Conservation (phyloP, 1,284 basidiomycete genomes). For the Phylloboletellus chloephorus region DNA sequence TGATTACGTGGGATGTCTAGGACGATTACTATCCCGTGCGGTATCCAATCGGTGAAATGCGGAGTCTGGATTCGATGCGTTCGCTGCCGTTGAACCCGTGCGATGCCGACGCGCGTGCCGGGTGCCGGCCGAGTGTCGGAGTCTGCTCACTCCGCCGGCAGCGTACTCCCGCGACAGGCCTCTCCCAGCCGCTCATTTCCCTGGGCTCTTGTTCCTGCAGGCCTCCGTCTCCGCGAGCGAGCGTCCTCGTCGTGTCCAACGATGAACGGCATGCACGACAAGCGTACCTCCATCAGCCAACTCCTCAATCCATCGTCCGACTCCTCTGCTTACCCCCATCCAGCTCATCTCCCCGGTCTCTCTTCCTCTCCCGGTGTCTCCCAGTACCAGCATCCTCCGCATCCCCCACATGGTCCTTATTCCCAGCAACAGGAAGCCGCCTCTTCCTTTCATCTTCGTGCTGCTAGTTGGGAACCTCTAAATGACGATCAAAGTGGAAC, state of each 20-base stretch:
- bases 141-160: slow-evolving; percentile 27
- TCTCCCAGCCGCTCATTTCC: slow-evolving; percentile 30
- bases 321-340: slow-evolving; percentile 31
- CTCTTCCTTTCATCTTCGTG: slow-evolving; percentile 38
- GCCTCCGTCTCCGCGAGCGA: slow-evolving; percentile 12
- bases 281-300: slow-evolving; percentile 49
- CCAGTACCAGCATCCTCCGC: slow-evolving; percentile 31
- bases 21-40: background rate
- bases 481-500: slow-evolving; percentile 34
- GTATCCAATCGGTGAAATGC: too few relatives aligned
- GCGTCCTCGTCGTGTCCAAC: slow-evolving; percentile 18
- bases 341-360: slow-evolving; percentile 27
- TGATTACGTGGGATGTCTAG: slow-evolving; percentile 22
- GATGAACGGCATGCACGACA: slow-evolving; percentile 48
- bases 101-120: slow-evolving; percentile 23
- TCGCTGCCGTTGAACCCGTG: too few relatives aligned
- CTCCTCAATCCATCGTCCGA: slow-evolving; percentile 43
- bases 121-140: slow-evolving; percentile 26
- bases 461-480: slow-evolving; percentile 40
- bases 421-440: slow-evolving; percentile 26
- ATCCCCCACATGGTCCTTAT: slow-evolving; percentile 28
- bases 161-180: slow-evolving; percentile 31
- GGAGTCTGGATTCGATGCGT: too few relatives aligned
- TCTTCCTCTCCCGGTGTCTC: slow-evolving; percentile 23
- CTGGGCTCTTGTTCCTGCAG: slow-evolving; percentile 20